Conservation (phyloP, 257 asterid genomes). For the Marsdenia floribunda region DNA sequence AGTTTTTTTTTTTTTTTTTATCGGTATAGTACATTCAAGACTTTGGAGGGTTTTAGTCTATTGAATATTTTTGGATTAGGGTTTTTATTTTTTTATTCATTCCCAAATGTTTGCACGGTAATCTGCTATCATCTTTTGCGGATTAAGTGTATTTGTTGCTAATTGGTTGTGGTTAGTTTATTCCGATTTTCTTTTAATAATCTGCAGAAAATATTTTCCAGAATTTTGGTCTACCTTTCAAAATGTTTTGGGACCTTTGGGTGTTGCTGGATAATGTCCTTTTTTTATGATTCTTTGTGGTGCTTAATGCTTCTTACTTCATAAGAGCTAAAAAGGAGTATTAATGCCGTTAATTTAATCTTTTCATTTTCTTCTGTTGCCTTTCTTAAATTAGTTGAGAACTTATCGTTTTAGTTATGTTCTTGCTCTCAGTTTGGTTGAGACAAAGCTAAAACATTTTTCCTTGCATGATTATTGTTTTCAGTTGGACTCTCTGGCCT, state of each 20-base stretch:
- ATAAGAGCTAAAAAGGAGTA: neutral
- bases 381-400: neutral
- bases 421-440: neutral
- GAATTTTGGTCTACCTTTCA: neutral
- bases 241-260: too few relatives aligned
- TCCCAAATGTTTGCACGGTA: neutral
- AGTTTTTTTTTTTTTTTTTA: neutral
- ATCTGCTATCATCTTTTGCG: neutral
- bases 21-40: neutral
- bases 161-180: neutral
- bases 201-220: neutral
- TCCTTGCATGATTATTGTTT: neutral
- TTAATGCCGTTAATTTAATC: neutral
- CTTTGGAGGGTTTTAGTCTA: neutral
- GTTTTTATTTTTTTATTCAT: neutral
- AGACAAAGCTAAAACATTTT: neutral
- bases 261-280: neutral
- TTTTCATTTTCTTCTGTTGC: neutral
- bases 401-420: neutral
- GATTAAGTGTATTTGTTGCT: neutral
- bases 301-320: neutral
- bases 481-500: neutral
- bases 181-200: neutral
- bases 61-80: neutral
- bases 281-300: neutral